These are phyloP conservation scores for Aristolochia contorta DNA, from an alignment of 164 flowering plant species.

Conservation along the genomic window DNA sequence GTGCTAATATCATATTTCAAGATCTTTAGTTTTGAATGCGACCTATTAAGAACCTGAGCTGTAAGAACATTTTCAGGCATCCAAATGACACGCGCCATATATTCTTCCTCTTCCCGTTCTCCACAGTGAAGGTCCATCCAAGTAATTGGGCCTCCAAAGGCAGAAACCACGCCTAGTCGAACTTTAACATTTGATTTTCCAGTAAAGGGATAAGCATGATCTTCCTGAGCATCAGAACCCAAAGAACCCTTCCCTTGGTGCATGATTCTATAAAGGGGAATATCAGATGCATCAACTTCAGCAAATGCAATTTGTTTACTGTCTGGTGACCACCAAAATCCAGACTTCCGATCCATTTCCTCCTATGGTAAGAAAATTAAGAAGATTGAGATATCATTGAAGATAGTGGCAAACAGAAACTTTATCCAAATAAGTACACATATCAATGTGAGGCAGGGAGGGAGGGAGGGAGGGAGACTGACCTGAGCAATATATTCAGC, in stretches of 20 bases:
- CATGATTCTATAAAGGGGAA: slow-evolving; percentile 81
- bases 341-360: slow-evolving; percentile 91
- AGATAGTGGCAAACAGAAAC: background rate
- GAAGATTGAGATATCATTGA: slow-evolving; percentile 2
- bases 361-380: slow-evolving; percentile 41
- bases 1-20: slow-evolving; percentile 67
- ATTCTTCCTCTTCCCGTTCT: slow-evolving; percentile 53
- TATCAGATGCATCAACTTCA: slow-evolving; percentile 70
- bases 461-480: slow-evolving; percentile 7
- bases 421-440: background rate
- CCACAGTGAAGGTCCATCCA: slow-evolving; percentile 96
- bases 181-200: slow-evolving; percentile 80
- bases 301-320: slow-evolving; percentile 81
- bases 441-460: background rate
- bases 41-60: slow-evolving; percentile 71
- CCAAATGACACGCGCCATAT: slow-evolving; percentile 85
- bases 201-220: slow-evolving; percentile 91
- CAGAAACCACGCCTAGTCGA: slow-evolving; percentile 69
- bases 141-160: slow-evolving; percentile 47
- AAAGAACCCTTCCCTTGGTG: slow-evolving; percentile 87
- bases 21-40: slow-evolving; percentile 58
- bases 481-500: slow-evolving; percentile 97
- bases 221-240: slow-evolving; percentile 88
- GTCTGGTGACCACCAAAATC: slow-evolving; percentile 98
- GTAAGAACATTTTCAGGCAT: slow-evolving; percentile 68